Conservation (phyloP, 1,284 basidiomycete species). For the Malassezia sympodialis region DNA sequence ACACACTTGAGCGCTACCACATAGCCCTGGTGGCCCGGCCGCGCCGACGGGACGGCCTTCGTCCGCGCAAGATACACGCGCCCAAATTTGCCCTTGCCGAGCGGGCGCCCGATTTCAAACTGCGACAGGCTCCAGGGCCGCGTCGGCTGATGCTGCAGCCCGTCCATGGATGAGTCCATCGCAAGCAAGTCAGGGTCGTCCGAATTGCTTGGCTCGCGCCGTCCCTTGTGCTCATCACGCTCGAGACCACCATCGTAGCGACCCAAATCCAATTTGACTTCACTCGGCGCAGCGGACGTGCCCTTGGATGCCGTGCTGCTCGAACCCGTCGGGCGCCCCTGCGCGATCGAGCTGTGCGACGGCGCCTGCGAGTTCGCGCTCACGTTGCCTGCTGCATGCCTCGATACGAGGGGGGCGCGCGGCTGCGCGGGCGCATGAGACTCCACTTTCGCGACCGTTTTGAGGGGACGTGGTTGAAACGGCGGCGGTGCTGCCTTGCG, state of each 20-base stretch:
- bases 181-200: constrained; percentile 3
- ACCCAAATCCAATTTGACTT: constrained; percentile 33
- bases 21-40: constrained; percentile 52
- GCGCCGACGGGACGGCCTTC: constrained; percentile 9
- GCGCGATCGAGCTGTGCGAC: background rate
- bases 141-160: constrained; percentile 29
- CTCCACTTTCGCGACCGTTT: constrained; percentile 2
- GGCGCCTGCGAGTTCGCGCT: background rate
- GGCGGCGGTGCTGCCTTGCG: constrained; percentile 14
- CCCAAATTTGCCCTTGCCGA: constrained; percentile 97
- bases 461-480: constrained; percentile 16
- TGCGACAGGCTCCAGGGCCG: constrained; percentile 65
- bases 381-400: constrained; percentile 2
- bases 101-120: constrained; percentile 87
- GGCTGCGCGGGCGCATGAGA: background rate
- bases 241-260: constrained; percentile 48
- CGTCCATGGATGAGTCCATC: constrained; percentile 19
- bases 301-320: background rate
- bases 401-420: constrained; percentile 11
- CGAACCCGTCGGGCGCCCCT: background rate
- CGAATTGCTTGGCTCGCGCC: constrained; percentile 22
- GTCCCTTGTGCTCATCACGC: constrained; percentile 43
- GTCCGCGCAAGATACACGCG: constrained; percentile 98
- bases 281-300: background rate
- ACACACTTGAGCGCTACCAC: constrained; percentile 94